Evolutionary conservation across 2,329 filamentous ascomycete genomes (phyloP), one percentile per base, ranked within the genome.

Genomic region (Diaporthe humulicola): DNA sequence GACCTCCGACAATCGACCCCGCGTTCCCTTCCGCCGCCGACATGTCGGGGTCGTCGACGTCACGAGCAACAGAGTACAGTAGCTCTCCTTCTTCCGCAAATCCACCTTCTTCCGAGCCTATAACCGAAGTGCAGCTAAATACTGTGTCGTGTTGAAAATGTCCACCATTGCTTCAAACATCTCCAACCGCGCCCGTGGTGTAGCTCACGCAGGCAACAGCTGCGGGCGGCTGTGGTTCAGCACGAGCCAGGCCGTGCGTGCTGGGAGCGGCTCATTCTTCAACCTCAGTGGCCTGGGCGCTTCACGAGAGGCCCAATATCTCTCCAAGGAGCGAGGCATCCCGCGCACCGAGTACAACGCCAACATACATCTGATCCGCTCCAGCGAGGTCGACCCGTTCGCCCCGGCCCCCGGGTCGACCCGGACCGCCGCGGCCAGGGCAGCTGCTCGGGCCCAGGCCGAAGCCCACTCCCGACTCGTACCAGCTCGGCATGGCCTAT

Each of bases 381-480:
- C 74, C 22, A 74, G 74, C 61, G 74, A 76, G 22, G 74, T 76
- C 67, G 73, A 76, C 52, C 72, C 74, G 14, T 76, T 76, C 40
- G 67, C 72, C 19, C 48, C 54, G 30, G 69, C 40, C 30, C 74
- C 74, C 10, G 74, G 72, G 3, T 67, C 73, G 30, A 61, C 45
- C 25, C 70, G 58, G 22, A 9, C 52, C 42, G 70, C 66, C 28
- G 60, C 48, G 1, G 48, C n/a, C n/a, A 54, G 33, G 33, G 70
- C 70, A 10, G 70, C 70, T n/a, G 33, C 70, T 30, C 56, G 56
- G 42, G 56, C 69, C 8, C n/a, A 25, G 30, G 61, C 52, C 7
- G n/a, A 54, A 12, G 19, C 60, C 58, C 7, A 33, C 17, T 45
- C 60, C 19, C 40, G 9, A 28, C 6, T 66, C 28, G 61, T 42